Base-by-base conservation (phyloP, 164 flowering plant species). In the Vitis cinerea region DNA sequence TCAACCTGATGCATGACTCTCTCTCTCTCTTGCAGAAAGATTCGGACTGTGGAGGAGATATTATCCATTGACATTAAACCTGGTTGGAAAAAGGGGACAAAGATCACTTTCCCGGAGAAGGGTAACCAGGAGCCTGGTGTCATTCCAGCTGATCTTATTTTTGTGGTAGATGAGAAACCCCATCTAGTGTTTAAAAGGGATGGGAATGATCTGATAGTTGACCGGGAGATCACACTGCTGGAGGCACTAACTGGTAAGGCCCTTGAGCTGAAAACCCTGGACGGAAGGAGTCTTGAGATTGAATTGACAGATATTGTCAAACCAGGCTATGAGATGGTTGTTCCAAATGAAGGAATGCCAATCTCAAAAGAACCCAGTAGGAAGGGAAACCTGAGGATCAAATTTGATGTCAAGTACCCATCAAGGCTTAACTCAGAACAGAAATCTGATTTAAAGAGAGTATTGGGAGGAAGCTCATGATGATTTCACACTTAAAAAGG, bases 61-160 rank as follows among this genome's bases (percentile, higher is more conserved):
- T 72, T 95, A 83, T 81, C 90, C 13, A 87, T 95, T 53, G 94
- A 93, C 66, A 81, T 95, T 55, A 94, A 86, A 76, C 99, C 97
- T 65, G 99, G 98, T 57, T 93, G 98, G 98, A 95, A 93, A 83
- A 93, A 90, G 78, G 99, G 99, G 57, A 94, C 99, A 29, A 94
- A 88, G 79, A 86, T 94, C 68, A 92, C 97, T 57, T 95, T 95
- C 68, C 94, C 97, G 1, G 93, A 90, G 82, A 95, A 84, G 85
- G 93, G 98, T 64, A 87, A 88, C 64, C 83, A 86, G 65, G 92
- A 80, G 70, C 91, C 86, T 23, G 90, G 92, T 53, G 69, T 86
- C 61, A 77, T 83, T 73, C 87, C 97, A 7, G 88, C 97, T 15
- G 99, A 95, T 81, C 80, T 93, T 59, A 74, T 90, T 31, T 91